These are phyloP conservation scores for Dillenia suffruticosa DNA, from an alignment of 164 flowering plant species.

Conservation along the genomic window DNA sequence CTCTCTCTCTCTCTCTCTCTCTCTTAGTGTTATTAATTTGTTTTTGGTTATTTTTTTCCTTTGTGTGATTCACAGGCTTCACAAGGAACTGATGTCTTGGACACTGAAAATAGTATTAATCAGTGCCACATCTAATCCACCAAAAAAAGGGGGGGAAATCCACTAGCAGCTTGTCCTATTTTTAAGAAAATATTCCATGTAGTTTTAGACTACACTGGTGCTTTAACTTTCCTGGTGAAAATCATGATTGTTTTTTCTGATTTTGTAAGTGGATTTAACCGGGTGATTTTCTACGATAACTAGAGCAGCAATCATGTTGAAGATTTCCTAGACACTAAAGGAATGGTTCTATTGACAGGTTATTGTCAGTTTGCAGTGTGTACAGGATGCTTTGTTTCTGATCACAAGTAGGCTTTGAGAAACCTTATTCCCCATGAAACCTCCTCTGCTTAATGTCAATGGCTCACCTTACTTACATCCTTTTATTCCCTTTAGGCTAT, in stretches of 20 bases:
- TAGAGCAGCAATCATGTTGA: not conserved
- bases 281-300: not conserved
- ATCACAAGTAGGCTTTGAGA: conserved; percentile 54
- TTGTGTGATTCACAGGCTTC: conserved; percentile 61
- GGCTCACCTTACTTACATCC: conserved; percentile 22
- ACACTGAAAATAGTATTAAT: no score
- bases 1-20: no score
- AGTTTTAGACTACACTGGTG: no score
- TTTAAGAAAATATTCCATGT: no score
- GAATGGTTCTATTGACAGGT: conserved; percentile 30
- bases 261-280: no score
- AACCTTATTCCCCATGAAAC: conserved; percentile 29
- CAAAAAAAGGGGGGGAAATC: no score
- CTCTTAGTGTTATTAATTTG: no score
- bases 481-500: conserved; percentile 17
- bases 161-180: no score
- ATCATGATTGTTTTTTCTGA: no score
- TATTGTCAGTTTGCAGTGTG: conserved; percentile 43
- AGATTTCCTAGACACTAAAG: not conserved
- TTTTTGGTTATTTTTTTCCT: no score
- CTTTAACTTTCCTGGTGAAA: no score
- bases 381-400: conserved; percentile 56
- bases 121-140: no score
- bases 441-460: conserved; percentile 13
- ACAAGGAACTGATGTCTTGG: conserved; percentile 97